Percentiles rank a stretch among this genome's conserved stretches.
These are phyloP conservation scores for Diutina neorugosa DNA, from an alignment of 1,139 yeast genomes.

Conservation along the genomic window DNA sequence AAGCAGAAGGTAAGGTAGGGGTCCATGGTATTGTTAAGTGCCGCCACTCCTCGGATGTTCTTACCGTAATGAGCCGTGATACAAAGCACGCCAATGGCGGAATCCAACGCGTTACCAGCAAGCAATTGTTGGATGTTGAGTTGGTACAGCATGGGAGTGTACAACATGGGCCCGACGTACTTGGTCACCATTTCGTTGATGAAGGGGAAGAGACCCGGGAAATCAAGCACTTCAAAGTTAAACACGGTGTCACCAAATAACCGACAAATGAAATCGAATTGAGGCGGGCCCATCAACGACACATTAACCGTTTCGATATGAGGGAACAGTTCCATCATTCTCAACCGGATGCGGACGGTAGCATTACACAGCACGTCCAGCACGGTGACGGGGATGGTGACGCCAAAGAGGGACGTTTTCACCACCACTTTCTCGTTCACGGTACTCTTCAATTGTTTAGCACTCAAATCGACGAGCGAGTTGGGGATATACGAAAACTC, in stretches of 20 bases:
- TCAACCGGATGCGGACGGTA: slow-evolving; percentile 64
- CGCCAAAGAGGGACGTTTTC: slow-evolving; percentile 54
- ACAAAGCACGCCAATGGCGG: slow-evolving; percentile 79
- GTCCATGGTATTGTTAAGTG: slow-evolving; percentile 71
- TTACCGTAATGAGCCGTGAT: slow-evolving; percentile 56
- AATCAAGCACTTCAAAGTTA: slow-evolving; percentile 73
- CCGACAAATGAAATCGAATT: slow-evolving; percentile 69
- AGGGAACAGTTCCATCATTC: slow-evolving; percentile 85
- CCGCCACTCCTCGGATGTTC: slow-evolving; percentile 54
- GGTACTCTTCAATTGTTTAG: slow-evolving; percentile 72
- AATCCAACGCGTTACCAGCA: slow-evolving; percentile 70
- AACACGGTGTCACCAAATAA: slow-evolving; percentile 68
- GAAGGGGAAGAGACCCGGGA: slow-evolving; percentile 79
- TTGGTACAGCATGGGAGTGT: slow-evolving; percentile 85
- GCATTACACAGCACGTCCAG: slow-evolving; percentile 55
- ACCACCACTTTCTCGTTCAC: slow-evolving; percentile 74
- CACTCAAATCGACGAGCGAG: slow-evolving; percentile 68
- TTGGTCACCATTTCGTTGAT: slow-evolving; percentile 77
- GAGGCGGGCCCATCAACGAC: slow-evolving; percentile 74
- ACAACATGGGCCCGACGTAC: slow-evolving; percentile 78
- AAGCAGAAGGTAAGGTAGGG: slow-evolving; percentile 77
- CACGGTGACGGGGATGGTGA: slow-evolving; percentile 51
- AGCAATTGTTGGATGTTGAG: slow-evolving; percentile 82
- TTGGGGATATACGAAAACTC: slow-evolving; percentile 84
- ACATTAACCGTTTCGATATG: slow-evolving; percentile 85